A percentile compares a stretch with the other conserved stretches of the same genome.
These are phyloP conservation scores for Arabidopsis arenosa DNA, from an alignment of 345 rosid species.

Conservation along the genomic window DNA sequence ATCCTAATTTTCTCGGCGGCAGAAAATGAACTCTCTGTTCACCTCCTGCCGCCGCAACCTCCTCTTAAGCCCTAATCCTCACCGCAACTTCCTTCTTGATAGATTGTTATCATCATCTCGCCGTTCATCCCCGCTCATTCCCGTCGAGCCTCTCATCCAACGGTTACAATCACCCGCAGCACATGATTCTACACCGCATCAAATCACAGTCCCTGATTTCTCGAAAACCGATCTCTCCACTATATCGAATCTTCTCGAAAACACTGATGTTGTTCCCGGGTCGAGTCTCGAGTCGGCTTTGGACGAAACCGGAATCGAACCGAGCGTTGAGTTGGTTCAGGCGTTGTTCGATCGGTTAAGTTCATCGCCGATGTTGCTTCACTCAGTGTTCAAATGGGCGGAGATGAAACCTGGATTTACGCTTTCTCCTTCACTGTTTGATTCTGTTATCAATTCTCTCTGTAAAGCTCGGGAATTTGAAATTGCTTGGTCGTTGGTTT, in stretches of 20 bases:
- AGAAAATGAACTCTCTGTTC: slow-evolving; percentile 48
- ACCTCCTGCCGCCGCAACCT: slow-evolving; percentile 33
- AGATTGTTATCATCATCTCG: slow-evolving; percentile 38
- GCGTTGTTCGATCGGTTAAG: slow-evolving; percentile 63
- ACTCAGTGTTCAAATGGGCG: slow-evolving; percentile 72
- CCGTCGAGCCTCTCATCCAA: slow-evolving; percentile 47
- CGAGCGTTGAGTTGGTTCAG: slow-evolving; percentile 51
- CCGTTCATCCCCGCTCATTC: slow-evolving; percentile 46
- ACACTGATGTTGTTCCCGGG: slow-evolving; percentile 51
- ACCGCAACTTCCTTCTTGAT: slow-evolving; percentile 28
- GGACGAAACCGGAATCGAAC: slow-evolving; percentile 61
- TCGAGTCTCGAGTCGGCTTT: slow-evolving; percentile 58
- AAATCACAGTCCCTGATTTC: slow-evolving; percentile 37
- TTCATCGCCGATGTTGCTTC: slow-evolving; percentile 71
- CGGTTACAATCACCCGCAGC: slow-evolving; percentile 46
- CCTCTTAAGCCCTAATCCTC: slow-evolving; percentile 38
- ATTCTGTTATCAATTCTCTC: slow-evolving; percentile 57
- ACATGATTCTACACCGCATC: slow-evolving; percentile 35
- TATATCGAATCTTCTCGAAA: slow-evolving; percentile 57
- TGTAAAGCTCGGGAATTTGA: slow-evolving; percentile 75
- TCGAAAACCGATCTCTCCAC: slow-evolving; percentile 52
- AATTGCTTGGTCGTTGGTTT: slow-evolving; percentile 73
- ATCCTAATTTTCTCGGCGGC: slow-evolving; percentile 26
- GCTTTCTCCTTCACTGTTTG: slow-evolving; percentile 52
- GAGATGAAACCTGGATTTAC: slow-evolving; percentile 64